Evolutionary conservation across 1,284 basidiomycete species (phyloP), one percentile per base, ranked within the genome.

Genomic region (Athelia sp.): DNA sequence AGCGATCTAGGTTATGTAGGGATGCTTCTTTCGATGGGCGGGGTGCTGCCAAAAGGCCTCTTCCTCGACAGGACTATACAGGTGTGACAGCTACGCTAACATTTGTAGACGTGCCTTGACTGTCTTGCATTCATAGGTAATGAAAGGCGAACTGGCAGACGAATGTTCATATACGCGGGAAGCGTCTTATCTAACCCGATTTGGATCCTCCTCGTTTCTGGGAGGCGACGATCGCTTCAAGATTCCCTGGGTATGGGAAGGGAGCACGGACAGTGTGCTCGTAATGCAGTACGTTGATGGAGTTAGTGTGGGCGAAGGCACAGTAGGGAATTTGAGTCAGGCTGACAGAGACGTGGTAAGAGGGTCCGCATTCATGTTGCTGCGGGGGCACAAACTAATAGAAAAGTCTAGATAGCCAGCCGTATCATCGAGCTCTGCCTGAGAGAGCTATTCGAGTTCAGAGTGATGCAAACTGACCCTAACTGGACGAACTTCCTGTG

Each of bases 401-500:
- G 6, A 13, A 29, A 6, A 13, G 26, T 29, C 29, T 60, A 96
- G 90, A 96, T 99, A 60, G 92, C 93, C 2, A 71, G 78, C 2
- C 76, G 84, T 46, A 81, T 98, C 47, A 76, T 98, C 46, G 86
- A 92, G 46, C 78, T 99, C 2, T 97, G 93, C 60, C 72, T 99
- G 36, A 82, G 80, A 50, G 96, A 99, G 64, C 79, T 98, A 13
- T 97, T 98, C 68, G 75, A 85, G 51, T 97, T 95, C 72, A 76
- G 90, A 21, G 72, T 90, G 43, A 98, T 99, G 97, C 97, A 99
- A 68, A 99, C 96, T 0, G 96, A 99, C 66, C 96, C 97, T 1
- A 99, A 99, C 63, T 98, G 92, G 90, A 91, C 90, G 19, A 99
- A 98, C 67, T 99, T 99, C 71, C 72, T 99, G 23, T 98, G 88